These are phyloP conservation scores for Anthracocystis walkeri DNA, from an alignment of 1,284 basidiomycete genomes.

Conservation along the genomic window DNA sequence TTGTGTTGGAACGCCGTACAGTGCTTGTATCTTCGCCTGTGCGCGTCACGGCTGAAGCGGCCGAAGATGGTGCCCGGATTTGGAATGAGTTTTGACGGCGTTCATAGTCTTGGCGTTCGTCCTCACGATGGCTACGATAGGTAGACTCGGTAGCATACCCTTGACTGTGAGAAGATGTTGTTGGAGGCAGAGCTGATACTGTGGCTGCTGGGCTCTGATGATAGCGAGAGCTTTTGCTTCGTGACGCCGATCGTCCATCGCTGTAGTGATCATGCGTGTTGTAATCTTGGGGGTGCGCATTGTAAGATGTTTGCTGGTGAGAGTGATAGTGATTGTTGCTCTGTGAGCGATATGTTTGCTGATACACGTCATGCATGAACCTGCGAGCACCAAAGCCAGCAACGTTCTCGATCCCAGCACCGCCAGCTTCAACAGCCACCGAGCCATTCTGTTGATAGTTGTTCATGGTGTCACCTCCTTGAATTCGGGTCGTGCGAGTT, in stretches of 20 bases:
- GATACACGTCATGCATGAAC: conserved; percentile 46
- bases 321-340: background rate
- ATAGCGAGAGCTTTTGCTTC: background rate
- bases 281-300: background rate
- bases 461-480: conserved; percentile 2
- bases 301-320: conserved; percentile 1
- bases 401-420: conserved; percentile 26
- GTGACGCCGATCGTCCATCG: background rate
- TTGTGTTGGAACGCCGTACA: conserved; percentile 12
- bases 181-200: conserved; percentile 1
- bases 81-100: background rate
- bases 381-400: conserved; percentile 49
- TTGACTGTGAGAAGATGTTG: too few relatives aligned
- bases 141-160: background rate
- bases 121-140: background rate
- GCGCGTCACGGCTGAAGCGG: background rate
- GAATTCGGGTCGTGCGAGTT: background rate
- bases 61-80: background rate
- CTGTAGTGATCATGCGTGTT: conserved; percentile 2
- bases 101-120: background rate
- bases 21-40: background rate
- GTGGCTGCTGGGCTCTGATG: conserved; percentile 1
- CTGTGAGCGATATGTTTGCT: conserved; percentile 9
- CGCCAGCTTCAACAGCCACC: background rate
- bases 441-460: conserved; percentile 12